These are phyloP conservation scores for Suaeda aralocaspica DNA, from an alignment of 148 eudicot species.

Conservation along the genomic window DNA sequence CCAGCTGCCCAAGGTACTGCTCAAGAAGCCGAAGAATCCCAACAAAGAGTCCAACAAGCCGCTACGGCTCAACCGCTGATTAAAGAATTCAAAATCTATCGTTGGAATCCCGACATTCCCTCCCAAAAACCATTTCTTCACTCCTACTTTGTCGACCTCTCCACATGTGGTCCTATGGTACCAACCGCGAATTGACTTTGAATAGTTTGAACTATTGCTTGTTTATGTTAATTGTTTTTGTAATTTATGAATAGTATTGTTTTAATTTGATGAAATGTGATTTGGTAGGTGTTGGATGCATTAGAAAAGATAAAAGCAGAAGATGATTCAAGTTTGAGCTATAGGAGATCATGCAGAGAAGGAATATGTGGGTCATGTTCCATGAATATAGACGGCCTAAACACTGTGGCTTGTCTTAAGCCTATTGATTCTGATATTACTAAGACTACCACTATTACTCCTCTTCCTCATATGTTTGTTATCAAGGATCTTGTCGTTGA, in stretches of 20 bases:
- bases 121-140: slow-evolving; percentile 51
- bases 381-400: slow-evolving; percentile 77
- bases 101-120: slow-evolving; percentile 67
- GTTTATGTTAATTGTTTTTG: not conserved
- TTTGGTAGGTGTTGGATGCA: slow-evolving; percentile 56
- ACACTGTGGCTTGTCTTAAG: slow-evolving; percentile 78
- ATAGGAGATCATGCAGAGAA: slow-evolving; percentile 78
- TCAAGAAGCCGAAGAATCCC: slow-evolving; percentile 32
- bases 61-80: slow-evolving; percentile 2
- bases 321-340: slow-evolving; percentile 61
- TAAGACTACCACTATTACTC: slow-evolving; percentile 57
- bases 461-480: slow-evolving; percentile 81
- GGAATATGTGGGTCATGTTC: slow-evolving; percentile 90
- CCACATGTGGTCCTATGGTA: slow-evolving; percentile 76
- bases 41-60: slow-evolving; percentile 1
- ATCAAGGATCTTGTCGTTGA: slow-evolving; percentile 83
- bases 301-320: slow-evolving; percentile 71
- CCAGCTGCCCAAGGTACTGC: slow-evolving; percentile 51
- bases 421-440: slow-evolving; percentile 59
- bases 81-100: slow-evolving; percentile 67
- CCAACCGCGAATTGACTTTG: not conserved
- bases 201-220: no score
- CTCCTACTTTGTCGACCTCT: slow-evolving; percentile 55
- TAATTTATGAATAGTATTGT: not conserved
- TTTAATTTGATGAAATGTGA: not conserved